A percentile compares a stretch with the other conserved stretches of the same genome.
phyloP scores from a whole-genome alignment of 1,284 basidiomycete species.

The Pseudozyma pruni region DNA sequence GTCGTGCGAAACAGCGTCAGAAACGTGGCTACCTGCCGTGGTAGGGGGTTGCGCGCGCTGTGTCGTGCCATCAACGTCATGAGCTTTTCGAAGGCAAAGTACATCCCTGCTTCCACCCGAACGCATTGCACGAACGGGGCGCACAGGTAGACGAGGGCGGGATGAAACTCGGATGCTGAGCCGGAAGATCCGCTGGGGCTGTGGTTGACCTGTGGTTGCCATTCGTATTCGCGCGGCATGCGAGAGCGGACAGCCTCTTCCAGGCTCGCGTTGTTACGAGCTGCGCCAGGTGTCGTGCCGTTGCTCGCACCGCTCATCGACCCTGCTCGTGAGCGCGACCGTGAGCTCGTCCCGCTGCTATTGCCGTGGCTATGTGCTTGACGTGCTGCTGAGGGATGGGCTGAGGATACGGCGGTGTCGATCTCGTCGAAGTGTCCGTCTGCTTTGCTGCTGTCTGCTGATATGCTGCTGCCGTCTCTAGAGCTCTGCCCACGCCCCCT shows the following conservation, averaged over 20 bases:
- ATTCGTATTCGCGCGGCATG: conserved; percentile 58
- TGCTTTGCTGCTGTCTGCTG: conserved; percentile 5
- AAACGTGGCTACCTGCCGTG: conserved; percentile 64
- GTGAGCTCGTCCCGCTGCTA: conserved; percentile 29
- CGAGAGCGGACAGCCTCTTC: conserved; percentile 35
- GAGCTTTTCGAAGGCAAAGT: conserved; percentile 67
- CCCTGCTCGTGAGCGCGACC: conserved; percentile 34
- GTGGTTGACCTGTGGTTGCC: conserved; percentile 41
- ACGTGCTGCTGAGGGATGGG: not conserved
- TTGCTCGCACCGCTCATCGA: conserved; percentile 24
- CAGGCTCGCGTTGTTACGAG: conserved; percentile 2
- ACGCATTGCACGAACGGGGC: conserved; percentile 67
- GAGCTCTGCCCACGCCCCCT: conserved; percentile 12
- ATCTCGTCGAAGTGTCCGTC: conserved; percentile 2
- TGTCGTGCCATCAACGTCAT: conserved; percentile 62
- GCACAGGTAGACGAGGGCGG: conserved; percentile 65
- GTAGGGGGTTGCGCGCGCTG: conserved; percentile 50
- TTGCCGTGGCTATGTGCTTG: conserved; percentile 9
- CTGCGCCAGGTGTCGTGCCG: not conserved
- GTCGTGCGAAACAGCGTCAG: conserved; percentile 66
- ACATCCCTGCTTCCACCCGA: conserved; percentile 67
- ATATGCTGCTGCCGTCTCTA: conserved; percentile 2
- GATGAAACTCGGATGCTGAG: conserved; percentile 55
- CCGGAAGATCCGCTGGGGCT: conserved; percentile 2
- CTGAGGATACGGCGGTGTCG: not conserved